Conservation (phyloP, 768 basidiomycete genomes). For the Phanerochaete sordida region DNA sequence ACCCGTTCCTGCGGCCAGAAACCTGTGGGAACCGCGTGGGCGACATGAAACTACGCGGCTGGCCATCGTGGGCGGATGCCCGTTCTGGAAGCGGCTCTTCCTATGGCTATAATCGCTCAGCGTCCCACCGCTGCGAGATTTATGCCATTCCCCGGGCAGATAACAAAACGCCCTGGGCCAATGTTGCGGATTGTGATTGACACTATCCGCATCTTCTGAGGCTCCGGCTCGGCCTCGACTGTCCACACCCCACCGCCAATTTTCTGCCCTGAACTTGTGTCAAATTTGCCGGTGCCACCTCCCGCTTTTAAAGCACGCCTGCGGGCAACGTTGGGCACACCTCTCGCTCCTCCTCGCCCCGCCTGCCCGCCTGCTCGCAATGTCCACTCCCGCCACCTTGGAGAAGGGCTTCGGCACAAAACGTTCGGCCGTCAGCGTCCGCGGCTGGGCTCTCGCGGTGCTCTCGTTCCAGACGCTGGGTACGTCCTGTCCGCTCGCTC, state of each 20-base stretch:
- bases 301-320: background rate
- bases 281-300: background rate
- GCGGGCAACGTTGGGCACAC: too few species aligned
- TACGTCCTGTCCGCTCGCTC: background rate
- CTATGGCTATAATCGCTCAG: slow-evolving; percentile 13
- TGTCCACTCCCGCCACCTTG: background rate
- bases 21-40: background rate
- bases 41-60: background rate
- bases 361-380: background rate
- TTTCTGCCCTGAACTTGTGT: background rate
- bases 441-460: slow-evolving; percentile 18
- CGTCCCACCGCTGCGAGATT: slow-evolving; percentile 4
- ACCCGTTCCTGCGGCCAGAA: background rate
- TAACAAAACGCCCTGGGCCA: background rate
- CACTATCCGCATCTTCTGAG: background rate
- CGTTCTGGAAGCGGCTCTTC: background rate
- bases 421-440: slow-evolving; percentile 7
- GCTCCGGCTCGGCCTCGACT: slow-evolving; percentile 4
- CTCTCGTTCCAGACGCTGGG: slow-evolving; percentile 32
- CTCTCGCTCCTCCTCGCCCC: background rate
- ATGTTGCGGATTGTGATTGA: background rate
- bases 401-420: background rate
- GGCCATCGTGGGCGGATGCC: background rate
- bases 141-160: slow-evolving; percentile 7
- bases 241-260: background rate